A percentile compares a stretch with the other conserved stretches of the same genome.
Evolutionary conservation across 106 monocot species (phyloP).

Genomic region (Chionographis japonica): DNA sequence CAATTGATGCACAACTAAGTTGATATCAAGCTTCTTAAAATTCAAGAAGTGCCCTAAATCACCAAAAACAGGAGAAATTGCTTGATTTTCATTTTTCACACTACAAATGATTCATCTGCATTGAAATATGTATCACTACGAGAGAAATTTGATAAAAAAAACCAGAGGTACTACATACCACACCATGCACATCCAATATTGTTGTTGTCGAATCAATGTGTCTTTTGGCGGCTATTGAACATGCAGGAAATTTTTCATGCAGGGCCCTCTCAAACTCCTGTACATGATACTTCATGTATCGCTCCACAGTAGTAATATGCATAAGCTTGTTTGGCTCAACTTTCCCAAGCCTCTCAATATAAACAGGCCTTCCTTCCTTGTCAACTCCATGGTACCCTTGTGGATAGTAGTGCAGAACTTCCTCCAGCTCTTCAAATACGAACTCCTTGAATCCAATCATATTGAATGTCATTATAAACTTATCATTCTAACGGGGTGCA

Average conservation of each 20-base stretch:
- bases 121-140: neutral
- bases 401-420: slow-evolving; percentile 41
- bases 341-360: slow-evolving; percentile 46
- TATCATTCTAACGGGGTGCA: too few relatives aligned
- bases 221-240: slow-evolving; percentile 47
- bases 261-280: slow-evolving; percentile 62
- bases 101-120: neutral
- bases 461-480: neutral
- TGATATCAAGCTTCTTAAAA: too few relatives aligned
- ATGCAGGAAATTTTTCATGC: slow-evolving; percentile 51
- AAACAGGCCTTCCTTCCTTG: slow-evolving; percentile 48
- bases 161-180: slow-evolving; percentile 25
- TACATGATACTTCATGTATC: slow-evolving; percentile 64
- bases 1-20: neutral
- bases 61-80: too few relatives aligned
- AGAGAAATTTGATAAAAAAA: neutral
- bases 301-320: slow-evolving; percentile 43
- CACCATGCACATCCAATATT: slow-evolving; percentile 55
- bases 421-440: slow-evolving; percentile 38
- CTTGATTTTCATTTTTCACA: too few relatives aligned
- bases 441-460: slow-evolving; percentile 33
- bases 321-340: slow-evolving; percentile 56
- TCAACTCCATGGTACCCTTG: slow-evolving; percentile 60
- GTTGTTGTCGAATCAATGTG: slow-evolving; percentile 47
- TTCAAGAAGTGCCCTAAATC: too few relatives aligned